phyloP scores from a whole-genome alignment of 805 yeast species.

The Barnettozyma sucrosica region DNA sequence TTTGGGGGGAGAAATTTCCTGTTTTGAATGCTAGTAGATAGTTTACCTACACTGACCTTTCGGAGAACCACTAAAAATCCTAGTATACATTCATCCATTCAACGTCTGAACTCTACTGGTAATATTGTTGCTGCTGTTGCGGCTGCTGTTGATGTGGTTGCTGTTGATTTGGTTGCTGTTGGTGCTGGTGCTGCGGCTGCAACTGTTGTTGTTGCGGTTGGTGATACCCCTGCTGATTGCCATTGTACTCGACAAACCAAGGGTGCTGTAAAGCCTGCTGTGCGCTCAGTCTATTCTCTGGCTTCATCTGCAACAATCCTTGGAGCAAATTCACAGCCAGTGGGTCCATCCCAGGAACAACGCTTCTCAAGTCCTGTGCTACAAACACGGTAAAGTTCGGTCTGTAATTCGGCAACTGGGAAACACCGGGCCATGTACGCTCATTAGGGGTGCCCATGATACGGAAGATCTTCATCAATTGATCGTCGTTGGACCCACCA shows the following conservation, averaged over 20 bases:
- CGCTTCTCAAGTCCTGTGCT: slow-evolving; percentile 77
- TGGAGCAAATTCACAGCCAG: slow-evolving; percentile 80
- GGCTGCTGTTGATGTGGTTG: slow-evolving; percentile 10
- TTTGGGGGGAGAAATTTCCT: no score
- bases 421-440: slow-evolving; percentile 95
- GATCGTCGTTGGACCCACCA: slow-evolving; percentile 95
- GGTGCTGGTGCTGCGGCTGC: slow-evolving; percentile 12
- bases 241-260: slow-evolving; percentile 70
- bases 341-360: slow-evolving; percentile 73
- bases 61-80: slow-evolving; percentile 32
- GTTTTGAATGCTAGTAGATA: no score
- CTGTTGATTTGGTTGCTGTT: slow-evolving; percentile 4
- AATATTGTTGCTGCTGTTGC: slow-evolving; percentile 12
- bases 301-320: slow-evolving; percentile 80
- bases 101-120: slow-evolving; percentile 33
- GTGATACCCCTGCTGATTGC: slow-evolving; percentile 6
- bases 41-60: no score
- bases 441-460: slow-evolving; percentile 97
- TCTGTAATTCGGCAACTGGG: slow-evolving; percentile 81
- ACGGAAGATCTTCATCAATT: slow-evolving; percentile 83
- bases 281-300: slow-evolving; percentile 91
- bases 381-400: slow-evolving; percentile 78
- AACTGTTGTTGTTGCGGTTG: slow-evolving; percentile 12
- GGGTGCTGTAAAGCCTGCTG: slow-evolving; percentile 88
- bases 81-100: slow-evolving; percentile 38